Evolutionary conservation across 345 rosid genomes (phyloP).

Genomic region (Sisymbrium irio): DNA sequence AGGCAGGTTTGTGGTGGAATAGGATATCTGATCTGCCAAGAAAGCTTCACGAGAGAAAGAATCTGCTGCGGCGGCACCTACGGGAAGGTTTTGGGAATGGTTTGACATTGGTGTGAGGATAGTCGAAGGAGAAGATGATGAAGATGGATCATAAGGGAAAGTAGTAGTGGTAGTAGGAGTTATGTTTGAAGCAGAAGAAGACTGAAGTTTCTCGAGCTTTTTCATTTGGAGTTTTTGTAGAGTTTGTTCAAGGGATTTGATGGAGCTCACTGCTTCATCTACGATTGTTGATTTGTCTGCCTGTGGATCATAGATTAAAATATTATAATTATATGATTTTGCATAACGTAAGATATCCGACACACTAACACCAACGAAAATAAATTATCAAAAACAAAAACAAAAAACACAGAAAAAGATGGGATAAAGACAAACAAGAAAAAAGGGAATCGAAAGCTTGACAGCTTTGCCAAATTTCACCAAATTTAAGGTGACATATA

Average conservation of each 20-base stretch:
- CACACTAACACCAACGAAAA: not conserved
- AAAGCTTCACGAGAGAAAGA: constrained; percentile 45
- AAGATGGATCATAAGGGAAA: constrained; percentile 33
- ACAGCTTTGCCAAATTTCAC: not conserved
- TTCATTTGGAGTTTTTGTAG: constrained; percentile 44
- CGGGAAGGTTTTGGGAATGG: constrained; percentile 10
- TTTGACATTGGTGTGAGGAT: constrained; percentile 29
- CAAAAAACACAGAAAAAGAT: not conserved
- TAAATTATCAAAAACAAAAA: not conserved
- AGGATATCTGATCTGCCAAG: constrained; percentile 51
- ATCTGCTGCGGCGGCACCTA: constrained; percentile 1
- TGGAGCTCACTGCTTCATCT: constrained; percentile 61
- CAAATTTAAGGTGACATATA: not conserved
- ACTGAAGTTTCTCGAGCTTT: constrained; percentile 50
- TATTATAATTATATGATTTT: not conserved
- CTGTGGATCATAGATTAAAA: constrained; percentile 33
- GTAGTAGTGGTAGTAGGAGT: not conserved
- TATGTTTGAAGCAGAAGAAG: constrained; percentile 25
- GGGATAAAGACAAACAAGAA: not conserved
- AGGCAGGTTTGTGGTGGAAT: constrained; percentile 17
- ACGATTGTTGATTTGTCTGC: constrained; percentile 71
- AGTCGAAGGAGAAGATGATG: constrained; percentile 33
- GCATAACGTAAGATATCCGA: constrained; percentile 11
- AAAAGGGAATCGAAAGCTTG: constrained; percentile 6
- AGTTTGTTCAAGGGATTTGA: constrained; percentile 42